Evolutionary conservation across 306 rosid species (phyloP).

Genomic region (Sphenostylis stenocarpa): DNA sequence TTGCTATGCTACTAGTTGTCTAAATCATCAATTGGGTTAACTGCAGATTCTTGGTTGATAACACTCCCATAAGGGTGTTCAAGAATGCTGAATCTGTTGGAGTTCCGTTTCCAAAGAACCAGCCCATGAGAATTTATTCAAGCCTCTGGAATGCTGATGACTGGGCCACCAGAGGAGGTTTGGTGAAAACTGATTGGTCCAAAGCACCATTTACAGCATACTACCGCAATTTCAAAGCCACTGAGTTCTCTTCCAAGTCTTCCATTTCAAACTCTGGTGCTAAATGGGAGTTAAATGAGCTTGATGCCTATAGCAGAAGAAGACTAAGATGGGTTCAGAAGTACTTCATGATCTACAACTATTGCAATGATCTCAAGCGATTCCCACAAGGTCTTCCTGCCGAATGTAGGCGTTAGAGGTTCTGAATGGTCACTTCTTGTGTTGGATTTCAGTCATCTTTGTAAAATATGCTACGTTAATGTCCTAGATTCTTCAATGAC

Average conservation of each 20-base stretch:
- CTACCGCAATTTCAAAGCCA: slow-evolving; percentile 49
- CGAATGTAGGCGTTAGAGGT: slow-evolving; percentile 38
- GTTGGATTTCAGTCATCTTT: slow-evolving; percentile 11
- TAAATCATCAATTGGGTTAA: background rate
- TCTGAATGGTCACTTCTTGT: background rate
- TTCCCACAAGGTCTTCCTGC: slow-evolving; percentile 56
- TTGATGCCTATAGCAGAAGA: slow-evolving; percentile 47
- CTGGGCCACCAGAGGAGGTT: slow-evolving; percentile 87
- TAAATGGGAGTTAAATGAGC: slow-evolving; percentile 26
- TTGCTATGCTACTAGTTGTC: background rate
- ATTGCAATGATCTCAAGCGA: slow-evolving; percentile 47
- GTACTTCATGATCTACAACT: slow-evolving; percentile 51
- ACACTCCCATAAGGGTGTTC: slow-evolving; percentile 69
- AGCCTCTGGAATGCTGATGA: slow-evolving; percentile 80
- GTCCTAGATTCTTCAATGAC: slow-evolving; percentile 28
- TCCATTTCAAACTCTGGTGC: slow-evolving; percentile 24
- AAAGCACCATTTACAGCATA: slow-evolving; percentile 69
- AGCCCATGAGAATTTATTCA: slow-evolving; percentile 65
- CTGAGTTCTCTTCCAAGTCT: slow-evolving; percentile 34
- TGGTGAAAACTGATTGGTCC: slow-evolving; percentile 71
- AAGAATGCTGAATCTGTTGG: slow-evolving; percentile 59
- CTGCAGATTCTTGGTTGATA: slow-evolving; percentile 58
- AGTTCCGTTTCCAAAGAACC: slow-evolving; percentile 61
- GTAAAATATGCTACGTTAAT: slow-evolving; percentile 24
- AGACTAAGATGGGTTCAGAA: slow-evolving; percentile 56